These are phyloP conservation scores for Cladorrhinum samala DNA, from an alignment of 495 filamentous ascomycete species.

Conservation along the genomic window DNA sequence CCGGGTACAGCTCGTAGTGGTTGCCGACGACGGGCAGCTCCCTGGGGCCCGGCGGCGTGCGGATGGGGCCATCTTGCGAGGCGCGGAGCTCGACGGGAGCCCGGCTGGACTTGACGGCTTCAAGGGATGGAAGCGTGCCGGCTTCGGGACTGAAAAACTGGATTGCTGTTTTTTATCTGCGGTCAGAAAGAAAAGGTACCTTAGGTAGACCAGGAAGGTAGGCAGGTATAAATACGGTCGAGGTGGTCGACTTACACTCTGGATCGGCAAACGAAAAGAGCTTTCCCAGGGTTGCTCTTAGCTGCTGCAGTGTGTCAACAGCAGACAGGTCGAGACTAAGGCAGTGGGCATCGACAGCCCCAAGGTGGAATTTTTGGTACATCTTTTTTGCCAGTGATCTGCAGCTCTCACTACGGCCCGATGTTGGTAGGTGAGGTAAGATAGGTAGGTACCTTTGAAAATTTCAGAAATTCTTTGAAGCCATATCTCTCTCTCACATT, in stretches of 20 bases:
- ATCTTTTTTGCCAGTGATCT: neutral
- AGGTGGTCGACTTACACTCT: too few relatives aligned
- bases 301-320: neutral
- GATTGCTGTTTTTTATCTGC: too few relatives aligned
- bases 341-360: neutral
- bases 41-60: conserved; percentile 38
- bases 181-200: too few relatives aligned
- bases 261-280: neutral
- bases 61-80: neutral
- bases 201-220: too few relatives aligned
- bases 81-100: neutral
- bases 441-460: too few relatives aligned
- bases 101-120: neutral
- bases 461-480: neutral
- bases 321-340: neutral
- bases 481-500: neutral
- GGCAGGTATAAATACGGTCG: too few relatives aligned
- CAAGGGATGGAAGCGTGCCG: neutral
- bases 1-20: conserved; percentile 52
- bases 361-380: neutral
- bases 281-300: neutral
- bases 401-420: too few relatives aligned
- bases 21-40: conserved; percentile 46
- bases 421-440: too few relatives aligned
- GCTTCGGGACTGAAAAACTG: neutral